These are phyloP conservation scores for Phytophthora pini DNA, from an alignment of 352 stramenopile genomes.

Conservation along the genomic window DNA sequence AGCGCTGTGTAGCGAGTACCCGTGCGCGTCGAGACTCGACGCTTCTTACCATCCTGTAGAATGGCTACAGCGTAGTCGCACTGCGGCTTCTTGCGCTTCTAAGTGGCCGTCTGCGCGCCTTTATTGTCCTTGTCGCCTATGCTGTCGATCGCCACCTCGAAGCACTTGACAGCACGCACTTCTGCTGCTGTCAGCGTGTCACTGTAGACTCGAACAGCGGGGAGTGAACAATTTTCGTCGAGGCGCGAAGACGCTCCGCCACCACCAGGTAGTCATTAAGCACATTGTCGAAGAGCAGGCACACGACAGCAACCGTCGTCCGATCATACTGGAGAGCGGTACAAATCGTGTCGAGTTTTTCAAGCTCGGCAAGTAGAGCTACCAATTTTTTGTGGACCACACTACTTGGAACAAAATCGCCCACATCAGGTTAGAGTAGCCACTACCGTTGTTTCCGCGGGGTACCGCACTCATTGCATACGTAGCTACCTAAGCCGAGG, in stretches of 20 bases:
- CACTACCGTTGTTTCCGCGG: too few relatives aligned
- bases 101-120: neutral
- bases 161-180: neutral
- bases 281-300: conserved; percentile 4
- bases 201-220: neutral
- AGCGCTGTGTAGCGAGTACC: neutral
- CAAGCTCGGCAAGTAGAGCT: conserved; percentile 1
- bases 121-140: neutral
- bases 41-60: neutral
- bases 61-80: neutral
- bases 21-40: too few relatives aligned
- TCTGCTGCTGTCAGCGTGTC: neutral
- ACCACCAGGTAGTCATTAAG: conserved; percentile 3
- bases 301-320: conserved; percentile 3
- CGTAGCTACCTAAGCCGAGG: too few relatives aligned
- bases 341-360: conserved; percentile 8
- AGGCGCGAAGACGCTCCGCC: conserved; percentile 1
- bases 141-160: neutral
- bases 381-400: neutral
- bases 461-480: too few relatives aligned
- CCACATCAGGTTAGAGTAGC: too few relatives aligned
- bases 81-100: neutral
- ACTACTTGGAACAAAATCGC: neutral
- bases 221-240: conserved; percentile 3
- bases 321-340: neutral